Evolutionary conservation across 345 rosid species (phyloP), one percentile per base, ranked within the genome.

Genomic region (Rhizophora mangle): DNA sequence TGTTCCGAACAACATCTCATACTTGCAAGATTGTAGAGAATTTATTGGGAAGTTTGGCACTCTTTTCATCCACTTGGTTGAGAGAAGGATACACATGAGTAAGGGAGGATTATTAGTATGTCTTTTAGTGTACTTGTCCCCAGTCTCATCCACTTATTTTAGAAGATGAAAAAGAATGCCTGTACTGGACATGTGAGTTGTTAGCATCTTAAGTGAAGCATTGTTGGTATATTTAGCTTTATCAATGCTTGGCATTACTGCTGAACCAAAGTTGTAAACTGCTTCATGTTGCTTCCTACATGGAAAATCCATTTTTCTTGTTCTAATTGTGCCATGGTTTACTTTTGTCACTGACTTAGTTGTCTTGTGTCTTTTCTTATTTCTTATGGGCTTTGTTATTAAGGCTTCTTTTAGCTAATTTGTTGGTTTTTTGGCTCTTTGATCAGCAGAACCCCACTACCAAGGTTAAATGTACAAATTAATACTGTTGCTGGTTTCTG

Each of bases 401-500:
- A 32, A 32, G 36, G 36, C 6, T 32, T 32, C 36, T 5, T 32
- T 6, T 32, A 6, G 36, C 36, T 5, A 34, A 34, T 34, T 34
- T 34, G 37, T 34, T 34, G 37, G 37, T 7, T 39, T 63, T 53
- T 22, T 49, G 31, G 13, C 61, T 37, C 30, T 56, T 72, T n/a
- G 6, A 26, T 63, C 65, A 3, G 34, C 70, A 27, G 21, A 39
- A 39, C 46, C 31, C 36, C 31, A 11, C 43, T n/a, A 49, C 27
- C 47, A 51, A 19, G 63, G 51, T 54, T 68, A 31, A 55, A 61
- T 56, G 32, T 60, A 10, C 31, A 54, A 72, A 39, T 67, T 55
- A 72, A 69, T 65, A 15, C 62, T 19, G 27, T 27, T 22, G 34
- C 59, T 72, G 22, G 31, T 59, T 55, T 15, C 69, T 70, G 56